phyloP scores from a whole-genome alignment of 352 stramenopile species.

The Phytophthora meadii region DNA sequence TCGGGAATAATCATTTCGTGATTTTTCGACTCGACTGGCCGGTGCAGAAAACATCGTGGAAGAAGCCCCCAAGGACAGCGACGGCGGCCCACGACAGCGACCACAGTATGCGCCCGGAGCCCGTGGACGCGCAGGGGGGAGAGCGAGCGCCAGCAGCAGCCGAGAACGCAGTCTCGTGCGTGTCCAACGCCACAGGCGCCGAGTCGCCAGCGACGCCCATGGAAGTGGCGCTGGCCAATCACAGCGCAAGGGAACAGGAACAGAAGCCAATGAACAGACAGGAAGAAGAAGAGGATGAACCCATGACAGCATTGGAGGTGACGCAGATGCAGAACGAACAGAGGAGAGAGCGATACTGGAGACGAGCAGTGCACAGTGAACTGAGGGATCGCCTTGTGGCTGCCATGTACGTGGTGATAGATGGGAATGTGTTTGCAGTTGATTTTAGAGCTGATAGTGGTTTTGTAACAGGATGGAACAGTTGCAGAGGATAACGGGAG shows the following conservation, averaged over 20 bases:
- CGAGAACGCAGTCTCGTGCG: conserved; percentile 12
- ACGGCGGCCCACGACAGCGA: conserved; percentile 25
- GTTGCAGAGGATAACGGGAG: conserved; percentile 67
- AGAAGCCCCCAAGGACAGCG: conserved; percentile 4
- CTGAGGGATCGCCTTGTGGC: conserved; percentile 41
- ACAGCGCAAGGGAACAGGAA: conserved; percentile 6
- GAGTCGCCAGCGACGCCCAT: conserved; percentile 37
- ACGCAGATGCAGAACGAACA: conserved; percentile 45
- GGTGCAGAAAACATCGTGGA: conserved; percentile 24
- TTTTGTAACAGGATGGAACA: conserved; percentile 52
- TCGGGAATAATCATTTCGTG: conserved; percentile 14
- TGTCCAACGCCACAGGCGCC: conserved; percentile 22
- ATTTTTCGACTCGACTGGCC: conserved; percentile 35
- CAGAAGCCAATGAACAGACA: conserved; percentile 13
- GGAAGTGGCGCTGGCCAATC: conserved; percentile 30
- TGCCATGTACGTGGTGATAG: conserved; percentile 39
- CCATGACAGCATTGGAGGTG: conserved; percentile 28
- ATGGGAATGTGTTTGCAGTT: background rate
- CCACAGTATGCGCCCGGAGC: conserved; percentile 29
- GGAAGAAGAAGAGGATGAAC: conserved; percentile 13
- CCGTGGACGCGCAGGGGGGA: conserved; percentile 31
- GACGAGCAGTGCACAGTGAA: conserved; percentile 43
- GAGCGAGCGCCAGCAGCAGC: background rate
- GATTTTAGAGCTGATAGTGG: background rate
- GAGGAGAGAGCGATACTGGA: conserved; percentile 40